Base-by-base conservation (phyloP, 768 basidiomycete genomes). In the Hericium coralloides region DNA sequence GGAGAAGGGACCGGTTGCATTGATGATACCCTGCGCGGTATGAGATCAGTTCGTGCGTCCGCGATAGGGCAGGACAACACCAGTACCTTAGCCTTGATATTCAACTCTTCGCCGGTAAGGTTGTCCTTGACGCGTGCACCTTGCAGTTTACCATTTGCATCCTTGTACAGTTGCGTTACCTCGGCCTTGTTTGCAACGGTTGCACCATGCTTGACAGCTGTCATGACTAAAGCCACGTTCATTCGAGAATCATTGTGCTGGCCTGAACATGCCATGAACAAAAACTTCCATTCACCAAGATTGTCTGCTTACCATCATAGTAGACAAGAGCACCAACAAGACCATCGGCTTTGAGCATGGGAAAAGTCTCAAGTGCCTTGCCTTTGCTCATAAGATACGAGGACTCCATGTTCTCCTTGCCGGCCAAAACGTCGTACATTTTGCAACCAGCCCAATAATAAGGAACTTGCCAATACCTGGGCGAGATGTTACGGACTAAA, bases 211-310 rank as follows among this genome's bases (percentile, higher is more conserved):
- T 92, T 89, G 47, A 98, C 91, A 4, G 95, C 97, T 17, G 88
- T 97, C 83, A 98, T 84, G 65, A 95, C 80, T 36, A 99, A 77
- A 0, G 95, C 92, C 55, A 95, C 81, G 75, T 99, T 99, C 97
- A 98, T 99, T 14, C 95, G 83, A 1, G 95, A 88, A 65, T 99
- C 97, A 65, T 99, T 99, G 72, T 99, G 95, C 73, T 98, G 95
- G 55, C 94, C 92, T 94, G 47, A 38, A 17, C 26, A 23, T 36
- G 45, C 25, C 58, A 2, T 49, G 31, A 26, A 52, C 38, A 37
- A 59, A 65, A 56, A 51, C 67, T 69, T 71, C 59, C 63, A 70
- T 74, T 71, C 57, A 71, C 72, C 12, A 17, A 36, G 49, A 25
- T 26, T 56, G 55, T 79, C 18, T 2, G 49, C 49, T 58, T 64